Conservation (phyloP, 1,284 basidiomycete genomes). For the Cutaneotrichosporon mucoides region DNA sequence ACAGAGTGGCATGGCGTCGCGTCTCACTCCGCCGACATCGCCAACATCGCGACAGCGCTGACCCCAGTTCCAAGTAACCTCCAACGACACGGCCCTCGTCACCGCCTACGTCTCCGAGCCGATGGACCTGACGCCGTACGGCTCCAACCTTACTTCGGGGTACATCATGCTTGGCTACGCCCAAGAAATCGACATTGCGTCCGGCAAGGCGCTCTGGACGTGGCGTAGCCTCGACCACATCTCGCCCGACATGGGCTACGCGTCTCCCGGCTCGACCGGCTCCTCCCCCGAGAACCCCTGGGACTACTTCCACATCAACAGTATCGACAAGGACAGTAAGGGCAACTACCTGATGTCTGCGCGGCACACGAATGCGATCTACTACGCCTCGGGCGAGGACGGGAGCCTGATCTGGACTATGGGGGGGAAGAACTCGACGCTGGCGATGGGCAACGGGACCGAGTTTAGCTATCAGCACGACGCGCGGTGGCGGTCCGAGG, state of each 20-base stretch:
- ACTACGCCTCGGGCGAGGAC: slow-evolving; percentile 25
- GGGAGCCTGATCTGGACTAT: slow-evolving; percentile 40
- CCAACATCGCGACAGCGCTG: not conserved
- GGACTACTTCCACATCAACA: slow-evolving; percentile 43
- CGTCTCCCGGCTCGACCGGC: slow-evolving; percentile 23
- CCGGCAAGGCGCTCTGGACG: slow-evolving; percentile 29
- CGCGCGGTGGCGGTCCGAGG: slow-evolving; percentile 23
- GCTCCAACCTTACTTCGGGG: slow-evolving; percentile 17
- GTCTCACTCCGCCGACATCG: too few relatives aligned
- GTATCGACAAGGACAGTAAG: slow-evolving; percentile 33
- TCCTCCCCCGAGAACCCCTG: slow-evolving; percentile 14
- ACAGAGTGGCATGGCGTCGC: too few relatives aligned
- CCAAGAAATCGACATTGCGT: slow-evolving; percentile 41
- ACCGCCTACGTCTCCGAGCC: slow-evolving; percentile 27
- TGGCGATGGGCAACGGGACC: slow-evolving; percentile 25
- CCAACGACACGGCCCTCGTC: slow-evolving; percentile 37
- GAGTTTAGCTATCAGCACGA: slow-evolving; percentile 35
- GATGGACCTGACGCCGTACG: slow-evolving; percentile 25
- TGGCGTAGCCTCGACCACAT: slow-evolving; percentile 38
- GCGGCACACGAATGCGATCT: slow-evolving; percentile 37
- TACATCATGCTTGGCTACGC: slow-evolving; percentile 30
- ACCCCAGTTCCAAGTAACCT: slow-evolving; percentile 32
- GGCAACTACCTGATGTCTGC: slow-evolving; percentile 44
- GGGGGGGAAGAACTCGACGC: slow-evolving; percentile 33
- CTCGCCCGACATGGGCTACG: slow-evolving; percentile 25